Percentiles rank a stretch among this genome's conserved stretches.
These are phyloP conservation scores for Thelonectria rubi DNA, from an alignment of 2,329 filamentous ascomycete genomes.

Conservation along the genomic window DNA sequence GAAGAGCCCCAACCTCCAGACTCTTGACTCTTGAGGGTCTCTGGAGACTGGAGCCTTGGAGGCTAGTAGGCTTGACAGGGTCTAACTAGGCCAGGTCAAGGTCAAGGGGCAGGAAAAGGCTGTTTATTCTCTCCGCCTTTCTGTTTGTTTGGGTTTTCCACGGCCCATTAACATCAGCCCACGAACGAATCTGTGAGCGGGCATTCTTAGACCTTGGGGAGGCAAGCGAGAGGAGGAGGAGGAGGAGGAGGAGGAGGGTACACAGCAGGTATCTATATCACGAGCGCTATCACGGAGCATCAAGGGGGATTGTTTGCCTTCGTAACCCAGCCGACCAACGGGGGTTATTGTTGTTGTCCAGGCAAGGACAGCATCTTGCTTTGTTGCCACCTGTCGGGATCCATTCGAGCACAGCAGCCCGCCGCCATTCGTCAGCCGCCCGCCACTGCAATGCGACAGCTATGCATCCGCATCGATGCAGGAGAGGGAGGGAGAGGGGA, in stretches of 20 bases:
- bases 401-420: conserved; percentile 6
- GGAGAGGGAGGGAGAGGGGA: no score
- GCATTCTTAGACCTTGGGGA: background rate
- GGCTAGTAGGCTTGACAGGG: conserved; percentile 8
- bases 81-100: conserved; percentile 5
- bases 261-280: background rate
- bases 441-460: no score
- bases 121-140: conserved; percentile 7
- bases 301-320: background rate
- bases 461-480: conserved; percentile 29
- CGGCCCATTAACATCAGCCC: background rate
- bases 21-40: background rate
- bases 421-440: conserved; percentile 8
- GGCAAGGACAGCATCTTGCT: conserved; percentile 20
- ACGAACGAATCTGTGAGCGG: background rate
- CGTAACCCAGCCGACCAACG: background rate
- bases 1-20: conserved; percentile 15
- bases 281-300: background rate
- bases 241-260: no score
- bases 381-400: conserved; percentile 19
- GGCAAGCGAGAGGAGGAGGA: background rate
- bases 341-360: conserved; percentile 15
- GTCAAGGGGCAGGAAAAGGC: background rate
- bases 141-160: conserved; percentile 13
- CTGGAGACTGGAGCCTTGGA: conserved; percentile 3